Base-by-base conservation (phyloP, 116 monocot species). In the Dioscorea cayenensis region DNA sequence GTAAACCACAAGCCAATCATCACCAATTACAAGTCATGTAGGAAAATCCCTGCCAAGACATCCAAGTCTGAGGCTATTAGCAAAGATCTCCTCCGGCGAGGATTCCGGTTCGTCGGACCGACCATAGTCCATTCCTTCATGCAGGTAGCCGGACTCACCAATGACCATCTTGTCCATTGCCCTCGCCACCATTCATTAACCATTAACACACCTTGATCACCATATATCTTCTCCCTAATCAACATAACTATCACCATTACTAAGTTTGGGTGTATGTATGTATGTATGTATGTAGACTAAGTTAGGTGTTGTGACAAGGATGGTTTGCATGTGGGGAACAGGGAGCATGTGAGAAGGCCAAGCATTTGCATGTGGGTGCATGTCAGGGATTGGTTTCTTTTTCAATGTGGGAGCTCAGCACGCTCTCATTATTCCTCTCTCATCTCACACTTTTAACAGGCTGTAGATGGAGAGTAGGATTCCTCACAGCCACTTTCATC, bases 91-190 rank as follows among this genome's bases (percentile, higher is more conserved):
- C 82, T 92, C 62, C 87, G 86, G 28, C 79, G 89, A 1, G 92
- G 96, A 21, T 92, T 96, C 79, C 92, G 92, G 2, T 83, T 79
- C 67, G 96, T 82, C 23, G 96, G 96, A 17, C 88, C 96, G 0
- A 88, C 92, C 6, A 80, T 92, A 74, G 69, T 96, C 32, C 86
- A 92, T 48, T 92, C 90, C 50, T 92, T 96, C 92, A 96, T 96
- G 96, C 96, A 96, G 64, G 88, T 92, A 5, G 90, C 84, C 27
- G 96, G 96, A 17, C 80, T 96, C 68, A 92, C 92, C 72, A 96
- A 96, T 69, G 92, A 96, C 81, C 96, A 96, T 76, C 77, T 96
- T 58, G 18, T 83, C 79, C 74, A 85, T 23, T 96, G 96, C 84
- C 90, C 87, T 17, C 87, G 84, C 73, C 95, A 82, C 76, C 70